Base-by-base conservation (phyloP, 108 stramenopile species). In the Nitzschia sp. region DNA sequence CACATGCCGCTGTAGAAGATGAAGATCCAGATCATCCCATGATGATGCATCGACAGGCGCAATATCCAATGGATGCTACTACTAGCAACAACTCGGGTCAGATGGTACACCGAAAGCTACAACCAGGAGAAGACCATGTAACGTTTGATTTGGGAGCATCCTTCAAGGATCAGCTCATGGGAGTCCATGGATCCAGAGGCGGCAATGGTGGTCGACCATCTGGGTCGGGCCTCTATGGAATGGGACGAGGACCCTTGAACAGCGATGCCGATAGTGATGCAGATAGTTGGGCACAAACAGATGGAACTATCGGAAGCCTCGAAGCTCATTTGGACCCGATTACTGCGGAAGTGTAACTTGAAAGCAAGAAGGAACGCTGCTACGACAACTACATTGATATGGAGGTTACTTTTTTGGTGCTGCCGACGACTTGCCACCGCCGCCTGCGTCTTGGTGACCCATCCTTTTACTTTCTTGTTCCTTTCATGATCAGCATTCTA, bases 241-340 rank as follows among this genome's bases (percentile, higher is more conserved):
- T 18, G 2, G 62, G 42, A 24, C 47, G 31, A 23, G 49, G 49
- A 31, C 38, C 61, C 13, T 18, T 53, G 17, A 66, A 30, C 25
- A 66, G 49, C 24, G 64, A 54, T 51, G 64, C 29, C 21, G 45
- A 42, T 21, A 55, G 71, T 36, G 75, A 76, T 13, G 62, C 33
- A 0, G 81, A 82, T 31, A 70, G 68, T 57, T 82, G 81, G 81
- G 81, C 81, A 4, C 81, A 82, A 63, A 74, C 81, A 28, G 76
- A 82, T 64, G 81, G 76, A 6, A 82, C 72, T 11, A 74, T 82
- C 45, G 81, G 81, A n/a, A 77, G 76, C 27, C 54, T 82, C 42
- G 81, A 82, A 62, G 46, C 68, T 17, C 62, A 82, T 5, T 38
- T 76, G 42, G 81, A 82, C 62, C 81, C 72, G 8, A 73, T 79